These are phyloP conservation scores for Arbutus unedo DNA, from an alignment of 148 eudicot genomes.

Conservation along the genomic window DNA sequence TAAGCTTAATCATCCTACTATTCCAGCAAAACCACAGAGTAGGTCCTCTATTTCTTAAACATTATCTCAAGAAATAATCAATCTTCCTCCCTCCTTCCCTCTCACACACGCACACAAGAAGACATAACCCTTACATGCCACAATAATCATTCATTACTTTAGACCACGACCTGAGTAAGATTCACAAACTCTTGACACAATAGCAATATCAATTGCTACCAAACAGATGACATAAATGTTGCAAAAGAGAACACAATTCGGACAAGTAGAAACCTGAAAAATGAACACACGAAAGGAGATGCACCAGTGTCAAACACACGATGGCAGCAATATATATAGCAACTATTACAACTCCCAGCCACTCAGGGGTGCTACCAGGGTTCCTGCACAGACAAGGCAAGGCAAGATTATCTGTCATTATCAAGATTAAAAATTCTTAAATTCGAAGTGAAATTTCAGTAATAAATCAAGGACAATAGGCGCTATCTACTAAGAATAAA, in stretches of 20 bases:
- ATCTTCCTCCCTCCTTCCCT: background rate
- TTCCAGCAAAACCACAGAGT: background rate
- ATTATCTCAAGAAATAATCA: background rate
- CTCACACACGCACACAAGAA: slow-evolving; percentile 1
- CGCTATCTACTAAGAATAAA: background rate
- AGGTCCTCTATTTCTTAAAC: background rate
- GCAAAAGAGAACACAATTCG: slow-evolving; percentile 8
- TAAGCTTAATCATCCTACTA: background rate
- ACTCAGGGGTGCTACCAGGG: slow-evolving; percentile 83
- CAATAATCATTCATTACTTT: background rate
- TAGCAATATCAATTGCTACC: no score
- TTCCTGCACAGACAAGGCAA: slow-evolving; percentile 47
- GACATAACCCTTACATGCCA: background rate
- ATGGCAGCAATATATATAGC: slow-evolving; percentile 56
- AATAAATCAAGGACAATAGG: slow-evolving; percentile 7
- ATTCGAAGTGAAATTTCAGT: background rate
- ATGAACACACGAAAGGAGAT: slow-evolving; percentile 87
- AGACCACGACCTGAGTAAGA: background rate
- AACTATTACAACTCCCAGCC: slow-evolving; percentile 61
- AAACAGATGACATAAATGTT: background rate
- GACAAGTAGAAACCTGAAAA: slow-evolving; percentile 64
- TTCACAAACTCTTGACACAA: background rate
- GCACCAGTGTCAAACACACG: slow-evolving; percentile 79
- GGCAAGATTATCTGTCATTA: background rate
- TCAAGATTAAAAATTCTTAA: background rate